Evolutionary conservation across 2,329 filamentous ascomycete species (phyloP).

Genomic region (Zalaria obscura): DNA sequence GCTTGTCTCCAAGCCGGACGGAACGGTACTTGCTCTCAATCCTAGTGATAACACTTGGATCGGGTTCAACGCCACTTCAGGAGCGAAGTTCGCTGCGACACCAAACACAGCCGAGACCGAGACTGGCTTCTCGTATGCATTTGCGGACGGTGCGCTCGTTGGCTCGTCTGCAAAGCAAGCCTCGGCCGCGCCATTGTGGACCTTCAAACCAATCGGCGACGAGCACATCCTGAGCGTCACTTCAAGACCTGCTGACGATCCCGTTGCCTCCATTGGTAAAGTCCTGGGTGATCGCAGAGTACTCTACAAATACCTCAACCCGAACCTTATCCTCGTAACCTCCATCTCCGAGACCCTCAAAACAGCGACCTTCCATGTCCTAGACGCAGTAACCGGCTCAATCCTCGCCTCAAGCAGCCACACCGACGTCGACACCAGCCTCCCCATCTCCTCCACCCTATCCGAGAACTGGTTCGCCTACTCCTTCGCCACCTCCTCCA

Average conservation of each 20-base stretch:
- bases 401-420: constrained; percentile 60
- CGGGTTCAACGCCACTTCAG: constrained; percentile 17
- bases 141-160: constrained; percentile 13
- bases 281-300: constrained; percentile 88
- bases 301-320: constrained; percentile 92
- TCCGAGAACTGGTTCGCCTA: constrained; percentile 96
- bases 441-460: constrained; percentile 62
- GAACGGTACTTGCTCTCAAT: constrained; percentile 1
- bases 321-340: constrained; percentile 68
- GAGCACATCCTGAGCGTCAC: constrained; percentile 57
- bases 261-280: constrained; percentile 85
- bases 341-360: constrained; percentile 45
- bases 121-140: constrained; percentile 11
- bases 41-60: not conserved
- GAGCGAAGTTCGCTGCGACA: constrained; percentile 8
- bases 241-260: constrained; percentile 60
- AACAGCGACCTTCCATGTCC: constrained; percentile 57
- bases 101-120: constrained; percentile 2
- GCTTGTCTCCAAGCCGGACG: constrained; percentile 5
- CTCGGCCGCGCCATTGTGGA: constrained; percentile 41
- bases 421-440: constrained; percentile 55
- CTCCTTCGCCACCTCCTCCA: constrained; percentile 45
- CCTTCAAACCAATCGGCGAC: constrained; percentile 50
- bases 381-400: constrained; percentile 77
- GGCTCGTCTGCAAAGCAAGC: constrained; percentile 9